These are phyloP conservation scores for Capsicum pubescens DNA, from an alignment of 257 asterid genomes.

Conservation along the genomic window DNA sequence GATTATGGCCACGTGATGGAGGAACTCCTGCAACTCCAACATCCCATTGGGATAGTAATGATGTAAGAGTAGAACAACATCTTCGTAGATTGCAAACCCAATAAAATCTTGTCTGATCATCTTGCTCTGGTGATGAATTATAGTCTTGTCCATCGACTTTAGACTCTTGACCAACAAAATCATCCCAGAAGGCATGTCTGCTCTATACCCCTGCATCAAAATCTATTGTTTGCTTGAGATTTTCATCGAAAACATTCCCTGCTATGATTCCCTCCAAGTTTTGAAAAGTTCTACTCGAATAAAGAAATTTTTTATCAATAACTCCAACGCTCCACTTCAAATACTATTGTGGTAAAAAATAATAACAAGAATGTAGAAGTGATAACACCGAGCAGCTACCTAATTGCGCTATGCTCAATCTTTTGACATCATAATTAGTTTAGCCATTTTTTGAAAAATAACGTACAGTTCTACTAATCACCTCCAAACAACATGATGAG, in stretches of 20 bases:
- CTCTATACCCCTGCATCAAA: conserved; percentile 86
- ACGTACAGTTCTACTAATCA: no score
- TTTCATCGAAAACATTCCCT: conserved; percentile 82
- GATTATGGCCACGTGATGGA: conserved; percentile 84
- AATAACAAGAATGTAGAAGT: no score
- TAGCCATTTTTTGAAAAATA: no score
- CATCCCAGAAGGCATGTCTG: conserved; percentile 97
- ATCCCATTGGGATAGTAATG: conserved; percentile 68
- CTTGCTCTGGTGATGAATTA: conserved; percentile 72
- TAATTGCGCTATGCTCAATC: no score
- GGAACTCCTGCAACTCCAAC: conserved; percentile 84
- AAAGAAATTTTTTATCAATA: no score
- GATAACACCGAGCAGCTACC: no score
- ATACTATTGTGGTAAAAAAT: no score
- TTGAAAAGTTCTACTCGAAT: no score
- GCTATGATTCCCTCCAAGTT: conserved; percentile 49
- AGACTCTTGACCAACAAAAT: conserved; percentile 69
- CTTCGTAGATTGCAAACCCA: conserved; percentile 84
- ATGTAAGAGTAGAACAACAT: conserved; percentile 72
- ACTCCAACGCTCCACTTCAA: no score
- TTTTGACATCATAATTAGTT: no score
- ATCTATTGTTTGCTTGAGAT: conserved; percentile 83
- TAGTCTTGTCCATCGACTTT: conserved; percentile 76
- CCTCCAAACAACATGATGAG: no score
- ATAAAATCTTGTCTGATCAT: conserved; percentile 86